Percentiles rank a stretch among this genome's conserved stretches.
phyloP scores from a whole-genome alignment of 2,329 filamentous ascomycete genomes.

The Aspergillus quadrilineatus region DNA sequence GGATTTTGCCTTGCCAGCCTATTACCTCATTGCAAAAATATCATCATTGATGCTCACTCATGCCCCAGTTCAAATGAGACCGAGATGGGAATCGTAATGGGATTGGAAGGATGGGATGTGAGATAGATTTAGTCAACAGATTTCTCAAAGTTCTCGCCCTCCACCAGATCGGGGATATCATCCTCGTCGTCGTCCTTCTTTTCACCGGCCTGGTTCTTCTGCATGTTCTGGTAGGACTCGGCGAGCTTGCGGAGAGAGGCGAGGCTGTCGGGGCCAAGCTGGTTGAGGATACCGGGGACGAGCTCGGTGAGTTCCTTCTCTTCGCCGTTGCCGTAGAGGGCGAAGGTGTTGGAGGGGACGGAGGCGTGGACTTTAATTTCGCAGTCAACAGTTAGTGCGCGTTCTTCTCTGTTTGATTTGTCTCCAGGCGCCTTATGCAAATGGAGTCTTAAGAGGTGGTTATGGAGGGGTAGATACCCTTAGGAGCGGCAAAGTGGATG shows the following conservation, averaged over 20 bases:
- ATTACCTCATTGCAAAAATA: not conserved
- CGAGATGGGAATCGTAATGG: not conserved
- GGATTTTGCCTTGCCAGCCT: not conserved
- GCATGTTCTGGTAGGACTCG: slow-evolving; percentile 99
- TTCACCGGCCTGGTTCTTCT: slow-evolving; percentile 82
- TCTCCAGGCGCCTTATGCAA: too few relatives aligned
- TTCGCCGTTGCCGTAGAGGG: slow-evolving; percentile 97
- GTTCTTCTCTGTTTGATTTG: too few relatives aligned
- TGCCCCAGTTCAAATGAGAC: not conserved
- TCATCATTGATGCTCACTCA: not conserved
- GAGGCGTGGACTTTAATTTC: slow-evolving; percentile 77
- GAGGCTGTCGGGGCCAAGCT: slow-evolving; percentile 96
- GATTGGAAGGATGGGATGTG: not conserved
- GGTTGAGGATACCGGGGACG: slow-evolving; percentile 98
- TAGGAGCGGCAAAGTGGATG: slow-evolving; percentile 97
- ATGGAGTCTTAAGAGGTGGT: too few relatives aligned
- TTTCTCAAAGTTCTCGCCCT: slow-evolving; percentile 96
- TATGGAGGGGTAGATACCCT: slow-evolving; percentile 61
- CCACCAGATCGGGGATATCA: slow-evolving; percentile 95
- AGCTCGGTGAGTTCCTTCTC: slow-evolving; percentile 99
- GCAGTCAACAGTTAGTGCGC: not conserved
- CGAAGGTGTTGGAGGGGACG: slow-evolving; percentile 97
- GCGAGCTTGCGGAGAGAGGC: slow-evolving; percentile 97
- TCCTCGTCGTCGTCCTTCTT: slow-evolving; percentile 74
- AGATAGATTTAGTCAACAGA: slow-evolving; percentile 76